phyloP scores from a whole-genome alignment of 164 flowering plant species.

The Vitis rotundifolia region DNA sequence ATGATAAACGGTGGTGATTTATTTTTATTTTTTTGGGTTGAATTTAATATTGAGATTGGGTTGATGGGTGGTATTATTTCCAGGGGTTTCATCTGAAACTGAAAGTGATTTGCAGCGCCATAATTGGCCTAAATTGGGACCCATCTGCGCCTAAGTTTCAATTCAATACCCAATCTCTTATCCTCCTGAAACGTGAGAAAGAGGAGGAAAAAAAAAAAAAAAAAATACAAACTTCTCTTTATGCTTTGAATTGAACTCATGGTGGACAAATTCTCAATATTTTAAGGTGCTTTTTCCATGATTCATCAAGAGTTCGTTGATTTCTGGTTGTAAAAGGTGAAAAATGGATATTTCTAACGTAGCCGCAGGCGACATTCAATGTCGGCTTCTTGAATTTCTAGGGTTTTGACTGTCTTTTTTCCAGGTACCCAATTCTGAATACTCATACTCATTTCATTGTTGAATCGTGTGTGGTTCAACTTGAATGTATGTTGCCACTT shows the following conservation, averaged over 20 bases:
- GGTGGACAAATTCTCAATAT: not conserved
- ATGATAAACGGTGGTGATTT: no score
- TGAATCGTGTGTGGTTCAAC: not conserved
- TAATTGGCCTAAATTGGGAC: slow-evolving; percentile 19
- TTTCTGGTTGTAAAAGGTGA: slow-evolving; percentile 3
- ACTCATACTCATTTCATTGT: not conserved
- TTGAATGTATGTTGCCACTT: slow-evolving; percentile 5
- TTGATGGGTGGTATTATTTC: no score
- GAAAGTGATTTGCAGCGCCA: slow-evolving; percentile 5
- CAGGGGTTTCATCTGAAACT: slow-evolving; percentile 11
- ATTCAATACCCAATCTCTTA: slow-evolving; percentile 3
- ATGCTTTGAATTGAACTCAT: slow-evolving; percentile 5
- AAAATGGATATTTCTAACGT: slow-evolving; percentile 1
- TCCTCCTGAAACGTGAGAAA: no score
- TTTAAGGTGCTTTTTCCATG: not conserved
- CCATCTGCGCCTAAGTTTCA: slow-evolving; percentile 14
- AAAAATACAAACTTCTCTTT: not conserved
- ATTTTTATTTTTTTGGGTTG: no score
- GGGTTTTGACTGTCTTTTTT: slow-evolving; percentile 22
- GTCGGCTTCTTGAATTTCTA: slow-evolving; percentile 15
- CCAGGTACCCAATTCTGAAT: slow-evolving; percentile 18
- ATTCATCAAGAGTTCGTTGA: not conserved
- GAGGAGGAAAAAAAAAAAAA: no score
- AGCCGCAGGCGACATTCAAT: slow-evolving; percentile 6
- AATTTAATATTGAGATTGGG: no score